Percentiles rank a stretch among this genome's conserved stretches.
phyloP scores from a whole-genome alignment of 495 filamentous ascomycete genomes.

The Hypoxylon crocopeplum region DNA sequence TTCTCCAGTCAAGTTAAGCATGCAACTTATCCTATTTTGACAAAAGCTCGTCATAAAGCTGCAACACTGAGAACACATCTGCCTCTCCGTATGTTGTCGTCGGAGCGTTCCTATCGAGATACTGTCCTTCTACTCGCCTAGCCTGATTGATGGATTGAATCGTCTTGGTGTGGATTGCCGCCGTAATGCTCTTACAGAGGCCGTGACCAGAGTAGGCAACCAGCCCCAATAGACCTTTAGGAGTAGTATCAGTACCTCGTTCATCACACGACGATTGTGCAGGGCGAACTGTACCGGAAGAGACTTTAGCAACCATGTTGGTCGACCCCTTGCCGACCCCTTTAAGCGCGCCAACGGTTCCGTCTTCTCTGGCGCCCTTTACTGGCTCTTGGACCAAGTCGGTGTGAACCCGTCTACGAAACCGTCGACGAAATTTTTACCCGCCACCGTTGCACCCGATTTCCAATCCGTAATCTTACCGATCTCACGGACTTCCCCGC shows the following conservation, averaged over 20 bases:
- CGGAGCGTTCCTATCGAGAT: neutral
- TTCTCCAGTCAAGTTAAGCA: too few species aligned
- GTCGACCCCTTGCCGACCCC: constrained; percentile 1
- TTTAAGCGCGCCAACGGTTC: neutral
- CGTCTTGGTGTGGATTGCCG: neutral
- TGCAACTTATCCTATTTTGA: neutral
- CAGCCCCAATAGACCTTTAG: neutral
- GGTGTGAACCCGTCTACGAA: constrained; percentile 9
- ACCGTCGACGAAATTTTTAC: constrained; percentile 24
- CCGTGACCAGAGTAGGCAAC: constrained; percentile 1
- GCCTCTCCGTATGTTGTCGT: neutral
- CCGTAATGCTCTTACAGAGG: neutral
- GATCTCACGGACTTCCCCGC: constrained; percentile 52
- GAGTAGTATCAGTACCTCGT: neutral
- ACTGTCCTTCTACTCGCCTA: constrained; percentile 1
- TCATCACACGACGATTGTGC: neutral
- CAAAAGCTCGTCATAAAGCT: neutral
- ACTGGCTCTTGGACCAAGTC: constrained; percentile 4
- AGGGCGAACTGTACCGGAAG: neutral
- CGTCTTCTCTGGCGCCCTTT: constrained; percentile 1
- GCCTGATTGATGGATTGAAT: neutral
- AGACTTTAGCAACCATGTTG: constrained; percentile 2
- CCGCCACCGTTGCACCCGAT: constrained; percentile 42
- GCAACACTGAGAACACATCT: neutral
- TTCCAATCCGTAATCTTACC: constrained; percentile 47